Evolutionary conservation across 768 basidiomycete genomes (phyloP).

Genomic region (Tricholoma saponaceum): DNA sequence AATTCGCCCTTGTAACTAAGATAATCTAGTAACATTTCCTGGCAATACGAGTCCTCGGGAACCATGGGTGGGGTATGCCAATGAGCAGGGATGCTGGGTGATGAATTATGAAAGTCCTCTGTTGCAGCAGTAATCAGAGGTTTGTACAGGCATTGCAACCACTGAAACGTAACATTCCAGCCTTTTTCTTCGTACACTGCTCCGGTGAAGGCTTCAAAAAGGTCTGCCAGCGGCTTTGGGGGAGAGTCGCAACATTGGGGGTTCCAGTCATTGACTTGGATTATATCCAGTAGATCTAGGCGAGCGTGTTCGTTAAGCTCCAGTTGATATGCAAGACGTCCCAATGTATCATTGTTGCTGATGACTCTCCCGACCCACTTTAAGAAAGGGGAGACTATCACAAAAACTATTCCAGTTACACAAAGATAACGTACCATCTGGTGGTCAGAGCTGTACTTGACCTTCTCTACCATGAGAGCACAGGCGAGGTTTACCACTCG

Average conservation of each 20-base stretch:
- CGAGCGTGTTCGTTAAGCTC: constrained; percentile 21
- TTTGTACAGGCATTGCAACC: constrained; percentile 13
- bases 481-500: constrained; percentile 26
- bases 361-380: constrained; percentile 21
- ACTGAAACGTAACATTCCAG: constrained; percentile 18
- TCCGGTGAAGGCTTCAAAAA: constrained; percentile 28
- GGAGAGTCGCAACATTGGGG: constrained; percentile 13
- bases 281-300: constrained; percentile 13
- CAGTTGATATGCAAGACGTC: constrained; percentile 24
- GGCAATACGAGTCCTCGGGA: not conserved
- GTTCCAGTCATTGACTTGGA: constrained; percentile 17
- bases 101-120: not conserved
- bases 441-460: constrained; percentile 23
- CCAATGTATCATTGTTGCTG: constrained; percentile 28
- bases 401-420: not conserved
- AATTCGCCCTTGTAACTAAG: not conserved
- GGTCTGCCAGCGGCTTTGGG: constrained; percentile 27
- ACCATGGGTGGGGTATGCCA: not conserved
- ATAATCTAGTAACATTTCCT: not conserved
- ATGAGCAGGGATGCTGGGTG: not conserved
- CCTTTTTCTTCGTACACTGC: constrained; percentile 26
- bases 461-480: constrained; percentile 24
- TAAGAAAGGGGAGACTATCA: not conserved
- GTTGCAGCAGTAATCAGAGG: not conserved
- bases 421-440: constrained; percentile 18